Evolutionary conservation across 345 rosid species (phyloP).

Genomic region (Boechera stricta): DNA sequence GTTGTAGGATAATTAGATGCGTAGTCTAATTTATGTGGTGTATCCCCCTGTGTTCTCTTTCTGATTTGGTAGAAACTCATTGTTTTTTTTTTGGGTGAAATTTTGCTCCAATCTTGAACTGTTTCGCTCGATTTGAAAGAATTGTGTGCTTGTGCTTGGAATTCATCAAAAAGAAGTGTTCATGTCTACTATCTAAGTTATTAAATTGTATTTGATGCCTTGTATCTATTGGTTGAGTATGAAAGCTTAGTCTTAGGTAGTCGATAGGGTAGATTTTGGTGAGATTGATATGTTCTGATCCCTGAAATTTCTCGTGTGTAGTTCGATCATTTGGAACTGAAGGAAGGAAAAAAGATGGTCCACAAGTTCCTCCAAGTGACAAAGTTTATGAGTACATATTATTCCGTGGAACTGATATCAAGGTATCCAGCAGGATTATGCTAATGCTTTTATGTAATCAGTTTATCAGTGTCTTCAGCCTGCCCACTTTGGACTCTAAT

Average conservation of each 20-base stretch:
- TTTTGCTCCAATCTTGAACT: slow-evolving; percentile 11
- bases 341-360: slow-evolving; percentile 73
- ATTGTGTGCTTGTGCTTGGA: not conserved
- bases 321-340: slow-evolving; percentile 83
- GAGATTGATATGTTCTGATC: slow-evolving; percentile 31
- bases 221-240: slow-evolving; percentile 17
- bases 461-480: not conserved
- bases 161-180: not conserved
- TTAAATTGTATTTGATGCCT: not conserved
- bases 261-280: not conserved
- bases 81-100: not conserved
- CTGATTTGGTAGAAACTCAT: slow-evolving; percentile 4
- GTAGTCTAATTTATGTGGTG: slow-evolving; percentile 1
- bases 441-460: slow-evolving; percentile 3
- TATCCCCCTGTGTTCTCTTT: not conserved
- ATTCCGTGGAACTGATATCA: slow-evolving; percentile 73
- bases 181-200: not conserved
- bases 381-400: slow-evolving; percentile 71
- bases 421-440: slow-evolving; percentile 47
- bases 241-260: slow-evolving; percentile 5
- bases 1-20: not conserved
- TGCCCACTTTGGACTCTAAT: not conserved
- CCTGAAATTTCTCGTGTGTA: slow-evolving; percentile 26
- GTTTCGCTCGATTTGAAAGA: slow-evolving; percentile 4
- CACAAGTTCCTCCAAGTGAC: slow-evolving; percentile 64